Percentiles rank a stretch among this genome's conserved stretches.
Conservation (phyloP, 345 rosid species). For the Noccaea caerulescens region DNA sequence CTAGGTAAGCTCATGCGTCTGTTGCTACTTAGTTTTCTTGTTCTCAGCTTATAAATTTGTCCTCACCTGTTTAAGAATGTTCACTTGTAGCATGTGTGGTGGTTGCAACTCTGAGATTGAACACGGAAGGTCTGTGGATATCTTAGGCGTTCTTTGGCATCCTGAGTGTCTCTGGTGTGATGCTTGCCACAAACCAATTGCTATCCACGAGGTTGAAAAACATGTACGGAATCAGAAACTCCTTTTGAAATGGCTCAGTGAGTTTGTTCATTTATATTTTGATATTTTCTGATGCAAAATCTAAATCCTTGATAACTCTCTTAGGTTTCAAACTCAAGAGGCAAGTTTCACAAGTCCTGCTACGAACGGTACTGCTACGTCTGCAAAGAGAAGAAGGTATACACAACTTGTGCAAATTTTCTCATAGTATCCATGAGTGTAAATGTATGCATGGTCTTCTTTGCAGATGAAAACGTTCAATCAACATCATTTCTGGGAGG, state of each 20-base stretch:
- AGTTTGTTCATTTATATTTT: background rate
- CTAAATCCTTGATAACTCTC: background rate
- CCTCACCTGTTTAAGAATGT: slow-evolving; percentile 7
- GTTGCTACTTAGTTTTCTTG: slow-evolving; percentile 9
- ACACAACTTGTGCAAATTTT: background rate
- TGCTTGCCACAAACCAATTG: slow-evolving; percentile 63
- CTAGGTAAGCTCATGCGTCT: slow-evolving; percentile 30
- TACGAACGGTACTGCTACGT: slow-evolving; percentile 32
- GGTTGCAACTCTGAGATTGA: slow-evolving; percentile 67
- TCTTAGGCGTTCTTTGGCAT: slow-evolving; percentile 73
- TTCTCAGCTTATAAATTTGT: background rate
- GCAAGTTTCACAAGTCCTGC: slow-evolving; percentile 38
- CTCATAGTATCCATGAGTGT: slow-evolving; percentile 19
- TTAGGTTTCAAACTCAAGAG: slow-evolving; percentile 44
- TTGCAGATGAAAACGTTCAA: slow-evolving; percentile 54
- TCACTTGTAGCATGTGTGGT: slow-evolving; percentile 60
- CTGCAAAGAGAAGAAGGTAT: slow-evolving; percentile 36
- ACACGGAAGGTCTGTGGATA: slow-evolving; percentile 63
- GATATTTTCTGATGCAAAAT: background rate
- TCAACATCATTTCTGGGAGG: slow-evolving; percentile 59
- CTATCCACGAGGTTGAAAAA: slow-evolving; percentile 59
- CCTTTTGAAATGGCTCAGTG: background rate
- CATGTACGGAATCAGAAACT: slow-evolving; percentile 8
- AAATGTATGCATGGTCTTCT: slow-evolving; percentile 41
- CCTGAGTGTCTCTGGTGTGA: slow-evolving; percentile 71